Percentiles rank a stretch among this genome's conserved stretches.
phyloP scores from a whole-genome alignment of 768 basidiomycete genomes.

The Lactarius indigo region DNA sequence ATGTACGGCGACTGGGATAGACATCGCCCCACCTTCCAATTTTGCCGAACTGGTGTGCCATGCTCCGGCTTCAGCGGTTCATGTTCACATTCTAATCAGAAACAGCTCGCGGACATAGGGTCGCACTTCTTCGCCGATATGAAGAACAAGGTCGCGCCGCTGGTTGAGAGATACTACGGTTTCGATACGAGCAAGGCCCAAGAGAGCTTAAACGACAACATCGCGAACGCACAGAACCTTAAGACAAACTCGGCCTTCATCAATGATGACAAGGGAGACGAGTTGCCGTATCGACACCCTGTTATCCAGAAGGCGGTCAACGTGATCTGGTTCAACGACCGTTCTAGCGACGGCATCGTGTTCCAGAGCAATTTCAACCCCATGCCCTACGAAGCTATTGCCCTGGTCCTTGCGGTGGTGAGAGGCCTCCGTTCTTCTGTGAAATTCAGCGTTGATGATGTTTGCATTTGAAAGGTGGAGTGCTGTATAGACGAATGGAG shows the following conservation, averaged over 20 bases:
- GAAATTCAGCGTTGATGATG: neutral
- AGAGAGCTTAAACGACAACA: slow-evolving; percentile 8
- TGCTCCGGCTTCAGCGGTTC: neutral
- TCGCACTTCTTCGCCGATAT: slow-evolving; percentile 5
- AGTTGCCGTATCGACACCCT: slow-evolving; percentile 16
- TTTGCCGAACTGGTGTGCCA: slow-evolving; percentile 11
- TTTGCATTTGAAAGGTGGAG: slow-evolving; percentile 8
- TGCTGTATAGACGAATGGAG: slow-evolving; percentile 21
- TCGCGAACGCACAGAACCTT: neutral
- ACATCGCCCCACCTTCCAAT: neutral
- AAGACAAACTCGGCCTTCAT: slow-evolving; percentile 13
- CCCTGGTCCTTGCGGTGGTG: slow-evolving; percentile 17
- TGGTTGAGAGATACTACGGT: slow-evolving; percentile 16
- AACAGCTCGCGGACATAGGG: slow-evolving; percentile 4
- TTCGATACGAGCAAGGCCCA: slow-evolving; percentile 18
- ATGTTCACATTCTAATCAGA: neutral
- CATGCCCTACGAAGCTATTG: slow-evolving; percentile 21
- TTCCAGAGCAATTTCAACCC: slow-evolving; percentile 14
- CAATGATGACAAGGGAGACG: neutral
- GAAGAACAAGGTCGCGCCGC: slow-evolving; percentile 14
- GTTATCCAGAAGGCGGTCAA: slow-evolving; percentile 18
- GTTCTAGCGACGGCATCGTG: slow-evolving; percentile 14
- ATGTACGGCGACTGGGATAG: slow-evolving; percentile 10
- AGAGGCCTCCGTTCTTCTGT: neutral
- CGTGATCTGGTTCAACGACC: slow-evolving; percentile 19